Base-by-base conservation (phyloP, 2,329 filamentous ascomycete species). In the Alternaria dauci region DNA sequence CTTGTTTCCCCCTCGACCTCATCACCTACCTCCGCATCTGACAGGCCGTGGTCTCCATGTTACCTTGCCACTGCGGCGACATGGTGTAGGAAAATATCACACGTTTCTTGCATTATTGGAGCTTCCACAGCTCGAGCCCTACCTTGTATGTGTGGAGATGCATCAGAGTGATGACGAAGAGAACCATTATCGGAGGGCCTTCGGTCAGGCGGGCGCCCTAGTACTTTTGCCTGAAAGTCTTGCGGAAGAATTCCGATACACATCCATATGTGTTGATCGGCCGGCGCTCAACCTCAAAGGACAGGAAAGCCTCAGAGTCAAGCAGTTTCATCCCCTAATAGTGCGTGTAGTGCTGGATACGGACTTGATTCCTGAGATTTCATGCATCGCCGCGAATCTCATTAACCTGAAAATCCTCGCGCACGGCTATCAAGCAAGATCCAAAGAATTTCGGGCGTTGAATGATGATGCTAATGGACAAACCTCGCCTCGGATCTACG, bases 111-210 rank as follows among this genome's bases (percentile, higher is more conserved):
- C 20, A 23, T 4, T 23, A 23, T 23, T 23, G 20, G 20, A 23
- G 20, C 20, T 23, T 23, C 20, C 20, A 23, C 20, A 23, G 20
- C 20, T 23, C 28, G 7, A 39, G 4, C 9, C 38, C 9, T 39
- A 11, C 5, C 9, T 47, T 26, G 12, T 47, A 2, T 47, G 44
- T 4, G n/a, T 32, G 0, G 26, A 20, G 28, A 2, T 47, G 6
- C 4, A 1, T 5, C 44, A 6, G 7, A 14, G 5, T 5, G 1
- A 1, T 2, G 12, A 18, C 2, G 12, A 3, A 12, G n/a, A 20
- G 2, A 16, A 32, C 20, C 9, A 12, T 1, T 47, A 20, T 1
- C n/a, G 12, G 6, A 47, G 1, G 30, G 11, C n/a, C 4, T 47
- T 4, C 18, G 11, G 32, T 14, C 32, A 36, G 6, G 11, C 14